Base-by-base conservation (phyloP, 106 monocot species). In the Xerophyta viscosa region DNA sequence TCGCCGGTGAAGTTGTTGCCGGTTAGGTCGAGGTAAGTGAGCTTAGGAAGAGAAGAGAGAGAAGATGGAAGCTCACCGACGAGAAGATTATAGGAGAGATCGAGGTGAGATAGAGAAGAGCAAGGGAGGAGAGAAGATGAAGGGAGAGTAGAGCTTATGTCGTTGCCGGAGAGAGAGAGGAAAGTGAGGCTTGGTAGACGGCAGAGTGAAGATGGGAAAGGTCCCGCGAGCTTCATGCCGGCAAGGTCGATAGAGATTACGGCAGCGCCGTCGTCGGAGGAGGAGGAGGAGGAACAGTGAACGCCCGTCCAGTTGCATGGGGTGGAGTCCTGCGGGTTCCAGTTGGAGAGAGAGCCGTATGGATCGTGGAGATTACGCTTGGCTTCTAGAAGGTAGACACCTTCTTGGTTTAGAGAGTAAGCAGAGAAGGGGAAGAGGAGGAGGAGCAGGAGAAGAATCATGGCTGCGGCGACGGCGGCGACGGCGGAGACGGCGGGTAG, bases 1-100 rank as follows among this genome's bases (percentile, higher is more conserved):
- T n/a, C 10, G 20, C 79, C 83, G 57, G 83, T 70, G 64, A 83
- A 79, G 60, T 70, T 76, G 61, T 84, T 90, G 29, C 25, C 54
- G 26, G 66, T 31, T 51, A 90, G 80, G 44, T 84, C 71, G 33
- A 90, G 70, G 59, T 71, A 31, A 14, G 15, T 18, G 21, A 84
- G 74, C 45, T 30, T 36, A 8, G 71, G 77, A 11, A 73, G 64
- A 23, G 52, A 30, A 24, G 74, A 6, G 21, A 80, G 61, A 8
- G 61, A 30, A 24, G 49, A 14, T 3, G 83, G 79, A 20, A 79
- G 59, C 1, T 72, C 42, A 8, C 83, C 83, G 21, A 61, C 36
- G 31, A 83, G 58, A 24, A 50, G 31, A 63, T 83, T 83, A 8
- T 60, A 8, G 22, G 79, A 83, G 61, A 88, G 73, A 61, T 83